Evolutionary conservation across 2,329 filamentous ascomycete species (phyloP), one percentile per base, ranked within the genome.

Genomic region (Bipolaris bicolor): DNA sequence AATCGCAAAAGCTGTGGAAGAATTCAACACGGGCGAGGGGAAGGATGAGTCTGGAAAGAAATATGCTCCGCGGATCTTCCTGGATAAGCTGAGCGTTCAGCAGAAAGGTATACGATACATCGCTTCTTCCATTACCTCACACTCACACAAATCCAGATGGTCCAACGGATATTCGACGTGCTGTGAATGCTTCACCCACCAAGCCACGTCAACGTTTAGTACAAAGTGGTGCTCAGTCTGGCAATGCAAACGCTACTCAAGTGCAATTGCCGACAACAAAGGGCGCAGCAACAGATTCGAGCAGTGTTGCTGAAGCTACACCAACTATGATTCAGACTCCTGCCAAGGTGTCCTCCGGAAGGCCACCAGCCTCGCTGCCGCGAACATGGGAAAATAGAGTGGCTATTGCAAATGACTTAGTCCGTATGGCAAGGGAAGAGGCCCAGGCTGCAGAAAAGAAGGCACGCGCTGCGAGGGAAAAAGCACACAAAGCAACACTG

Each of bases 41-140:
- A 18, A 33, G 6, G n/a, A 31, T 1, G 18, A 63, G 7, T 41
- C 29, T 1, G 7, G 22, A 1, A 43, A 51, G 1, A 58, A 63
- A 15, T 68, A 67, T 31, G 45, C 58, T 9, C 68, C 65, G 3
- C 59, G 67, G 7, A 43, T 69, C 7, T 70, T 68, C 44, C 37
- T 71, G 10, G 60, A 66, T 0, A 55, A 49, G 13, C 44, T 70
- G n/a, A 9, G 16, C 3, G 45, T 60, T 13, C 41, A 31, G 5
- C 22, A n/a, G 11, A 53, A 57, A 52, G 9, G 61, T 60, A 52
- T 44, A 37, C 18, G 16, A 44, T 39, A 5, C 2, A 15, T 5
- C 3, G 1, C 29, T 10, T 10, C 4, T 6, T 13, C 15, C 2
- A 37, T 18, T 10, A 1, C 1, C 13, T 7, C 11, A 7, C 15